Conservation (phyloP, 2,329 filamentous ascomycete species). For the Nemania serpens region DNA sequence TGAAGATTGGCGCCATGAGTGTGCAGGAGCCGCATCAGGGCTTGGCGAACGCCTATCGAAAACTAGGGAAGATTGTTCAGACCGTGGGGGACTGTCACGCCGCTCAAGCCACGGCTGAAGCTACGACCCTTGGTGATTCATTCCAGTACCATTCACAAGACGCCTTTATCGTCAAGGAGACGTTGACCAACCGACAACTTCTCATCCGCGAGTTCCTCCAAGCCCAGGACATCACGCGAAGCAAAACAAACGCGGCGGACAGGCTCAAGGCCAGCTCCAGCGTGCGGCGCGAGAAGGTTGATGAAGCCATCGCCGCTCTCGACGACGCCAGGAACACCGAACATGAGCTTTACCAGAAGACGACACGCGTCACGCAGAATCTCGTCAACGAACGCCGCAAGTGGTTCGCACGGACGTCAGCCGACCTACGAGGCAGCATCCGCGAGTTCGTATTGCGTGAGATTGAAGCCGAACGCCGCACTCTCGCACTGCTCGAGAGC, state of each 20-base stretch:
- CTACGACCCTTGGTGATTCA: constrained; percentile 90
- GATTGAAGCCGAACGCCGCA: constrained; percentile 93
- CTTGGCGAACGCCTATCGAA: constrained; percentile 87
- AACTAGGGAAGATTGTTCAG: constrained; percentile 92
- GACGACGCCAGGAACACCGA: constrained; percentile 87
- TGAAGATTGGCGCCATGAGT: constrained; percentile 84
- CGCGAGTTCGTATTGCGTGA: constrained; percentile 92
- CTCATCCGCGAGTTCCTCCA: constrained; percentile 90
- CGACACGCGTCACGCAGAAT: constrained; percentile 85
- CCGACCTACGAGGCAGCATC: constrained; percentile 81
- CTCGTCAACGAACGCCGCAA: constrained; percentile 84
- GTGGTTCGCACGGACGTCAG: constrained; percentile 86
- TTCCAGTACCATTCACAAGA: constrained; percentile 95
- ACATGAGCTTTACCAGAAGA: constrained; percentile 80
- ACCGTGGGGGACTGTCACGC: constrained; percentile 94
- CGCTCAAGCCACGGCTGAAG: constrained; percentile 94
- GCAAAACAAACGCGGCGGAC: constrained; percentile 83
- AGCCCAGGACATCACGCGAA: constrained; percentile 82
- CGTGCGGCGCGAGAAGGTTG: constrained; percentile 92
- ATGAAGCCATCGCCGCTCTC: constrained; percentile 90
- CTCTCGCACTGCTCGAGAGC: constrained; percentile 88
- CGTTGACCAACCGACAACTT: constrained; percentile 95
- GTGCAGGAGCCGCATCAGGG: constrained; percentile 90
- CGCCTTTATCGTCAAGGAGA: constrained; percentile 97
- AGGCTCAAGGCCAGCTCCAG: constrained; percentile 84